Percentiles rank a stretch among this genome's conserved stretches.
phyloP scores from a whole-genome alignment of 148 eudicot genomes.

The Rhododendron molle region DNA sequence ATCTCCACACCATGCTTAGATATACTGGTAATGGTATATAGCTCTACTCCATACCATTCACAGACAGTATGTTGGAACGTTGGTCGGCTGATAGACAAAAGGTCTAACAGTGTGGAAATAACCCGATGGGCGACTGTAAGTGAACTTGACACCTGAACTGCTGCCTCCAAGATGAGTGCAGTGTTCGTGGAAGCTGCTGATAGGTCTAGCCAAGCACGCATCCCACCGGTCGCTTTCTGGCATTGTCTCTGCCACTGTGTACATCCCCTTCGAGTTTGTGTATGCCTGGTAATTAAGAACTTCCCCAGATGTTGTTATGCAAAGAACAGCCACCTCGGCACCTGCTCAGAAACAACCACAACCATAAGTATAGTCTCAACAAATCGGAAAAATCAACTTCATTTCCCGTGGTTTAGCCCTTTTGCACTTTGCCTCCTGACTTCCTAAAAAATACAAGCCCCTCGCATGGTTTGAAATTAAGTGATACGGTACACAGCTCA shows the following conservation, averaged over 20 bases:
- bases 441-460: background rate
- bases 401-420: background rate
- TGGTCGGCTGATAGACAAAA: constrained; percentile 62
- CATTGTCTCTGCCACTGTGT: constrained; percentile 95
- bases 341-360: constrained; percentile 43
- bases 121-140: constrained; percentile 71
- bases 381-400: background rate
- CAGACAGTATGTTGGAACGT: constrained; percentile 57
- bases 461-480: background rate
- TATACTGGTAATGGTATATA: background rate
- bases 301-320: constrained; percentile 96
- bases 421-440: background rate
- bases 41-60: constrained; percentile 9
- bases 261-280: constrained; percentile 80
- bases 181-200: constrained; percentile 88
- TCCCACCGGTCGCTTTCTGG: constrained; percentile 95
- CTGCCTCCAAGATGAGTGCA: constrained; percentile 60
- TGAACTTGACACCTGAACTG: constrained; percentile 75
- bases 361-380: background rate
- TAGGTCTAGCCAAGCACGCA: constrained; percentile 89
- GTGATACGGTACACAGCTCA: no score
- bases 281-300: constrained; percentile 95
- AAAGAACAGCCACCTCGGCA: constrained; percentile 98
- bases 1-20: background rate
- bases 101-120: constrained; percentile 67